Conservation (phyloP, 768 basidiomycete species). For the Pisolithus sp. region DNA sequence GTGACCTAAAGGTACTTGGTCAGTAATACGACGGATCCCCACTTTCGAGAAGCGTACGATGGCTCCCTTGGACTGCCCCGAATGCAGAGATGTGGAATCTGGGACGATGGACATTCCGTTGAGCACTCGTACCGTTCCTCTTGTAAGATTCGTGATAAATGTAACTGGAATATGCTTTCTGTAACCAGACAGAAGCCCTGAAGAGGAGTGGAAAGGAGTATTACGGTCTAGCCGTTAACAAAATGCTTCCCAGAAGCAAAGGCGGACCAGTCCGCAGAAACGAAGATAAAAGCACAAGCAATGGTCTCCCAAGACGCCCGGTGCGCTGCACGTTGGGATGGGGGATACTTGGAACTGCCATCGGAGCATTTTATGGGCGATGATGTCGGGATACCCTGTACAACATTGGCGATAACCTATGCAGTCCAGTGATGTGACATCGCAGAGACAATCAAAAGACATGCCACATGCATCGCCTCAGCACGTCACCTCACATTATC, state of each 20-base stretch:
- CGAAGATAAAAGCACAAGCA: slow-evolving; percentile 15
- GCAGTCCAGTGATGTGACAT: not conserved
- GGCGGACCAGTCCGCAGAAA: slow-evolving; percentile 31
- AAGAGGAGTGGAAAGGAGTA: slow-evolving; percentile 6
- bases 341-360: too few species aligned
- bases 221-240: slow-evolving; percentile 20
- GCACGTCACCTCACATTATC: not conserved
- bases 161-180: slow-evolving; percentile 1
- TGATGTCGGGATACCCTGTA: not conserved
- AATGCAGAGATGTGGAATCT: slow-evolving; percentile 8
- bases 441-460: not conserved
- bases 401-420: slow-evolving; percentile 1
- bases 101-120: slow-evolving; percentile 1
- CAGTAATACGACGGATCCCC: not conserved
- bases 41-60: slow-evolving; percentile 14
- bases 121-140: slow-evolving; percentile 3
- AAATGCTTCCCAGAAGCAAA: slow-evolving; percentile 25
- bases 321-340: too few species aligned
- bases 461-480: not conserved
- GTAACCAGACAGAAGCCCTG: slow-evolving; percentile 8
- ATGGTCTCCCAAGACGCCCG: slow-evolving; percentile 5
- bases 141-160: not conserved
- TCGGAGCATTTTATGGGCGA: not conserved
- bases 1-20: slow-evolving; percentile 29
- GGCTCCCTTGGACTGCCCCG: slow-evolving; percentile 8